phyloP scores from a whole-genome alignment of 352 stramenopile genomes.

The Globisporangium barbulae region DNA sequence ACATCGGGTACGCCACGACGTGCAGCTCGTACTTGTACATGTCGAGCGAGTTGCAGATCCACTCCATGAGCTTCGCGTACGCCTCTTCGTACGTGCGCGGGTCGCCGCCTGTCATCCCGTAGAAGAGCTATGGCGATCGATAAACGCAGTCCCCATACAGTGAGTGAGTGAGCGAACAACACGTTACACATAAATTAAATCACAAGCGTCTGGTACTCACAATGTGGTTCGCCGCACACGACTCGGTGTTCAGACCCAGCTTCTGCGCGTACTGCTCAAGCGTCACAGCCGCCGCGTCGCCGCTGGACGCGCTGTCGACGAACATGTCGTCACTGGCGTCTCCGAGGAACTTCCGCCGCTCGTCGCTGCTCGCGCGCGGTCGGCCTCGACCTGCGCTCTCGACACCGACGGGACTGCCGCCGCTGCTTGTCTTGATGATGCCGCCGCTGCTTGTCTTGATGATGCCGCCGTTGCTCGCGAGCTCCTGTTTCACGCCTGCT shows the following conservation, averaged over 20 bases:
- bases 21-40: conserved; percentile 87
- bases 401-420: conserved; percentile 12
- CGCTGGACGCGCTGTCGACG: conserved; percentile 1
- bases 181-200: background rate
- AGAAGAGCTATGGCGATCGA: conserved; percentile 50
- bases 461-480: background rate
- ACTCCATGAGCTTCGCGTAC: conserved; percentile 70
- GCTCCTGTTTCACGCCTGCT: conserved; percentile 9
- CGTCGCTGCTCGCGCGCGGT: conserved; percentile 1
- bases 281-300: conserved; percentile 12
- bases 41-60: conserved; percentile 83
- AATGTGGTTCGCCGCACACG: conserved; percentile 74
- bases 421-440: background rate
- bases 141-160: background rate
- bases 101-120: conserved; percentile 60
- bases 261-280: conserved; percentile 62
- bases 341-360: conserved; percentile 29
- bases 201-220: conserved; percentile 24
- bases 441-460: background rate
- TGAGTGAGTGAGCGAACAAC: conserved; percentile 3
- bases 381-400: conserved; percentile 3
- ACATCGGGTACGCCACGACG: conserved; percentile 71
- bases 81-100: conserved; percentile 59
- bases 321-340: conserved; percentile 13
- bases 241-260: conserved; percentile 64